phyloP scores from a whole-genome alignment of 2,329 filamentous ascomycete species.

The Aspergillus sp. region DNA sequence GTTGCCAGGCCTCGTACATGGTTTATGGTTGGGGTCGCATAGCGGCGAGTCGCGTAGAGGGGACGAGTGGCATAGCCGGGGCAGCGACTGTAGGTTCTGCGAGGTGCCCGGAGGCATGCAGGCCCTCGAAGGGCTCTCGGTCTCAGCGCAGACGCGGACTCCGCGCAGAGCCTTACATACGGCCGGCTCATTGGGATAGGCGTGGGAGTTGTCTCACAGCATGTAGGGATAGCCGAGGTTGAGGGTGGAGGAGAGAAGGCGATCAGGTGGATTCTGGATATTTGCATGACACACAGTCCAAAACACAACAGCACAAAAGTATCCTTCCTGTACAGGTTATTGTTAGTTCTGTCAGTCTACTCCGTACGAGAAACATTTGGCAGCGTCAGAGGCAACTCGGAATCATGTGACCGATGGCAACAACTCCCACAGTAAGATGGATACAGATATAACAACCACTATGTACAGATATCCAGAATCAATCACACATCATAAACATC shows the following conservation, averaged over 20 bases:
- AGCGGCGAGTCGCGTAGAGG: background rate
- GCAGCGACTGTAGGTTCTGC: no score
- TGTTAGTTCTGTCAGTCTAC: no score
- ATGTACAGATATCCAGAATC: background rate
- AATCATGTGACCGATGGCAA: background rate
- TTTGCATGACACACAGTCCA: no score
- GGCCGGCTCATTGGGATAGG: slow-evolving; percentile 18
- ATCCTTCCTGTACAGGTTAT: no score
- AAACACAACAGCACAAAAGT: no score
- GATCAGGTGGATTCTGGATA: no score
- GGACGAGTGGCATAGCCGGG: no score
- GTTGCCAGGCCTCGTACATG: slow-evolving; percentile 12
- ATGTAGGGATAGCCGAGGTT: slow-evolving; percentile 1
- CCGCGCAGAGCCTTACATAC: slow-evolving; percentile 21
- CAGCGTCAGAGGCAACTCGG: background rate
- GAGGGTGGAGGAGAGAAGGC: no score
- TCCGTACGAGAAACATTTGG: no score
- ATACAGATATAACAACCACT: background rate
- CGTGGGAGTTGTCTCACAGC: slow-evolving; percentile 1
- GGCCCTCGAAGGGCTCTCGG: background rate
- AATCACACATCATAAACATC: no score
- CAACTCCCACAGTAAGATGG: background rate
- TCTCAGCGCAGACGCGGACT: slow-evolving; percentile 20
- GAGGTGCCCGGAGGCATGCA: no score
- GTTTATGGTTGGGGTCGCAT: background rate